phyloP scores from a whole-genome alignment of 345 rosid genomes.

The Sapria himalayana region DNA sequence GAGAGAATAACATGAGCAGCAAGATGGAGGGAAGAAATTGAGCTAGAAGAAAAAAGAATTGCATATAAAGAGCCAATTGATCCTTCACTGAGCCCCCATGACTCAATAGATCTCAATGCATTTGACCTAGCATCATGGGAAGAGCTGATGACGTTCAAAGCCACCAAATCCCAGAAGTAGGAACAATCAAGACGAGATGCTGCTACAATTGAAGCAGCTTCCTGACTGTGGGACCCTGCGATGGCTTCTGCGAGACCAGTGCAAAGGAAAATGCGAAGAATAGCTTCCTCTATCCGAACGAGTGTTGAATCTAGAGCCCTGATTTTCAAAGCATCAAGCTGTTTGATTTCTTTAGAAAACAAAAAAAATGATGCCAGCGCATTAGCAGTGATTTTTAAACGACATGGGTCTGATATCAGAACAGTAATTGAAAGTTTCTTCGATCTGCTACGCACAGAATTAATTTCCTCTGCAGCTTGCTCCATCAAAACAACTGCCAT shows the following conservation, averaged over 20 bases:
- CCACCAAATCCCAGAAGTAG: constrained; percentile 70
- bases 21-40: constrained; percentile 46
- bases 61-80: constrained; percentile 66
- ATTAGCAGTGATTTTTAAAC: constrained; percentile 31
- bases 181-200: constrained; percentile 33
- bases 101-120: constrained; percentile 72
- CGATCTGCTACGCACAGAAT: constrained; percentile 22
- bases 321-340: no score
- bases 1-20: constrained; percentile 77
- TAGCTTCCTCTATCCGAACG: constrained; percentile 55
- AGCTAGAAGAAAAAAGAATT: constrained; percentile 47
- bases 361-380: constrained; percentile 49
- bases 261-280: constrained; percentile 76
- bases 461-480: constrained; percentile 63
- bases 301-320: no score
- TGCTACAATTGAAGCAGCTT: constrained; percentile 48
- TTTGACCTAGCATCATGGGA: constrained; percentile 43
- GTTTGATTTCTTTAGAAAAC: no score
- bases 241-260: constrained; percentile 79
- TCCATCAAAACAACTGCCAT: constrained; percentile 81
- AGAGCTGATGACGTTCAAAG: constrained; percentile 36
- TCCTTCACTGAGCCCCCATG: constrained; percentile 79
- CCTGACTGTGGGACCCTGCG: constrained; percentile 30
- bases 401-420: constrained; percentile 26
- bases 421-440: constrained; percentile 37